Percentiles rank a stretch among this genome's conserved stretches.
Conservation (phyloP, 768 basidiomycete species). For the Naganishia antarctica region DNA sequence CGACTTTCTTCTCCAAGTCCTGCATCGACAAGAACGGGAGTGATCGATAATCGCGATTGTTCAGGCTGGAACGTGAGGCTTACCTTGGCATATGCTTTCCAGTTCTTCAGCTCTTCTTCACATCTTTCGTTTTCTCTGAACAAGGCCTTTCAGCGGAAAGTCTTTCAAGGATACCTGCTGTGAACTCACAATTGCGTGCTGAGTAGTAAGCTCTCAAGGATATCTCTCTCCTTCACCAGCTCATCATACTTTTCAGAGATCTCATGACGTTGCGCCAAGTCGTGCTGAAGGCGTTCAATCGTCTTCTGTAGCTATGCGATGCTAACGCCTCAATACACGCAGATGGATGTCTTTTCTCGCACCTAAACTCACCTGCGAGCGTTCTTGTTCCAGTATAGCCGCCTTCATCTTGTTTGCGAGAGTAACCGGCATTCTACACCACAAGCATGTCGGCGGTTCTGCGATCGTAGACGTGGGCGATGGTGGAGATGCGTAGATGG, state of each 20-base stretch:
- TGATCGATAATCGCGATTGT: too few species aligned
- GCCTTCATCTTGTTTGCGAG: neutral
- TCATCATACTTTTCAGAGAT: neutral
- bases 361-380: neutral
- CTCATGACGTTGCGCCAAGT: neutral
- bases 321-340: neutral
- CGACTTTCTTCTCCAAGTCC: constrained; percentile 21
- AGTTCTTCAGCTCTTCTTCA: constrained; percentile 19
- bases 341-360: neutral
- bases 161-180: neutral
- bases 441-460: too few species aligned
- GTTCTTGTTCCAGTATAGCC: neutral
- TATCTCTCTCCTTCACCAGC: constrained; percentile 11
- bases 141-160: neutral
- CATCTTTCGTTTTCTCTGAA: constrained; percentile 26
- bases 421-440: neutral
- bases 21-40: too few species aligned
- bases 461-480: too few species aligned
- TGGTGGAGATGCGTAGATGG: too few species aligned
- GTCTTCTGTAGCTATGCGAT: neutral
- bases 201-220: neutral
- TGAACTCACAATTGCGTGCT: constrained; percentile 10
- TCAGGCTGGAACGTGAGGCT: neutral
- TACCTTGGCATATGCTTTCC: constrained; percentile 24
- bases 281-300: neutral